phyloP scores from a whole-genome alignment of 768 basidiomycete genomes.

The Rhodosporidiobolus odoratus region DNA sequence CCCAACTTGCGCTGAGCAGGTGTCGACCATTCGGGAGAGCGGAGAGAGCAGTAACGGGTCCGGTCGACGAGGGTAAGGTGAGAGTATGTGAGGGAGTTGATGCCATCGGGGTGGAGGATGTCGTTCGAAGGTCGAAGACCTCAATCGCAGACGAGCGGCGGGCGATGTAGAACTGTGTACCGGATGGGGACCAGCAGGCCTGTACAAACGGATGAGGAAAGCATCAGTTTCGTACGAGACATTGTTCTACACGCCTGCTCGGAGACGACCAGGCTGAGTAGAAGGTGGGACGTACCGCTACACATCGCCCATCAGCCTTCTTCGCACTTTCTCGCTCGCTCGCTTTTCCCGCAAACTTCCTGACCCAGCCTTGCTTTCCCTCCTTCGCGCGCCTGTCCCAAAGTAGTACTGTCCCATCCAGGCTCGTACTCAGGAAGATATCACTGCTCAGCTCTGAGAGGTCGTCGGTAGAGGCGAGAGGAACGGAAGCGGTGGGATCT shows the following conservation, averaged over 20 bases:
- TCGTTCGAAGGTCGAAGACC: slow-evolving; percentile 84
- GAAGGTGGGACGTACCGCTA: slow-evolving; percentile 61
- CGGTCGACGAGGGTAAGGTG: slow-evolving; percentile 57
- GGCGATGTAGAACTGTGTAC: slow-evolving; percentile 81
- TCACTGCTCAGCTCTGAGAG: slow-evolving; percentile 65
- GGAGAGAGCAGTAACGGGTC: slow-evolving; percentile 83
- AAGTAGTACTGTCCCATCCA: slow-evolving; percentile 85
- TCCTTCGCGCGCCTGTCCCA: slow-evolving; percentile 70
- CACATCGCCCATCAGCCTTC: slow-evolving; percentile 76
- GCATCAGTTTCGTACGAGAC: no score
- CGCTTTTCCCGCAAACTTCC: slow-evolving; percentile 3
- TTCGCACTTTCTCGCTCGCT: background rate
- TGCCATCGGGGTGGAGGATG: background rate
- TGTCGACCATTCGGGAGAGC: slow-evolving; percentile 89
- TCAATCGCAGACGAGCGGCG: slow-evolving; percentile 84
- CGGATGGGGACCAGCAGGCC: slow-evolving; percentile 92
- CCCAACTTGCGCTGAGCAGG: slow-evolving; percentile 82
- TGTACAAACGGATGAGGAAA: slow-evolving; percentile 44
- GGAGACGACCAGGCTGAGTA: background rate
- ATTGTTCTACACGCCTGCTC: no score
- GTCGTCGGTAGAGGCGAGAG: slow-evolving; percentile 2
- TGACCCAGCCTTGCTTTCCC: slow-evolving; percentile 10
- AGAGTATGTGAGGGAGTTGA: slow-evolving; percentile 9
- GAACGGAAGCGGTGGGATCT: background rate
- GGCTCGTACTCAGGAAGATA: slow-evolving; percentile 76